Evolutionary conservation across 192 early-diverging fungal species (phyloP), one percentile per base, ranked within the genome.

Genomic region (Coemansia sp.): DNA sequence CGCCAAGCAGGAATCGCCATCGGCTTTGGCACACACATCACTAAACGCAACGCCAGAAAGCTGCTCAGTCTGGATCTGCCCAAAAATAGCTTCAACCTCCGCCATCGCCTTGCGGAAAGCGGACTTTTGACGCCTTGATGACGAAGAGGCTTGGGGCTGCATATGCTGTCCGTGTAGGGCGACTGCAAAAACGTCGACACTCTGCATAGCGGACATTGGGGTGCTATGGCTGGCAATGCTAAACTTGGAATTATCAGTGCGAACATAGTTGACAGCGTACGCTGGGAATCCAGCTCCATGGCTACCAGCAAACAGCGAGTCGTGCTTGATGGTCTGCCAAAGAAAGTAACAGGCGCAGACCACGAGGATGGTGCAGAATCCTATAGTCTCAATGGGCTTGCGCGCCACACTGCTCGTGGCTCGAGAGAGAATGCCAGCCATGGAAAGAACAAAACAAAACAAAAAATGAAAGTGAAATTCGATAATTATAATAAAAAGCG

Each of bases 341-440:
- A 94, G 84, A 9, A 87, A 88, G 74, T 92, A 90, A 75, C 93
- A 94, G 31, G 86, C 85, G 70, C 89, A 94, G 14, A 89, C 88
- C 27, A 90, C 91, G 19, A 93, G 70, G 45, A 94, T 83, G 41
- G 91, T 75, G 62, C 86, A 87, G 61, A 87, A 75, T 41, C 86
- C 86, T 64, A 94, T 92, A 64, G 86, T 88, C 78, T 94, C 93
- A 64, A 94, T 92, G 50, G 93, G 93, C 75, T 90, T 89, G 65
- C 88, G 86, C 34, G 90, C 86, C 5, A 89, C 83, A 31, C 73
- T 60, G 37, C 75, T 74, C 34, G 87, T 80, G n/a, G 77, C 85
- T 25, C 67, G 71, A 38, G 82, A 81, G 32, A 87, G 71, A 62
- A 71, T 51, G 4, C 69, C 61, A 11, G 62, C 64, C 70, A 80